Evolutionary conservation across 352 stramenopile genomes (phyloP).

Genomic region (Phytophthora megakarya): DNA sequence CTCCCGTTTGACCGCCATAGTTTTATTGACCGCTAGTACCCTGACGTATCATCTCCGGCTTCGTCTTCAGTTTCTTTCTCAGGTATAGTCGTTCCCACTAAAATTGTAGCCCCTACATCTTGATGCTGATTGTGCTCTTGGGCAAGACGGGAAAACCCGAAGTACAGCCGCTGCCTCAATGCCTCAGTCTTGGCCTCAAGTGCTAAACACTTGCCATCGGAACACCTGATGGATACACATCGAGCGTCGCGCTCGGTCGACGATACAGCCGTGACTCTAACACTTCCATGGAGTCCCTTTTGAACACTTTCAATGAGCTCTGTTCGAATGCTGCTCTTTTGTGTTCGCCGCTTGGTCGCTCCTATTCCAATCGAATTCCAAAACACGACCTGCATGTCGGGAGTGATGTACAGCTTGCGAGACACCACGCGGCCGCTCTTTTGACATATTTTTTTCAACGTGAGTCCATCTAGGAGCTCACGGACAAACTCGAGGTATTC

Average conservation of each 20-base stretch:
- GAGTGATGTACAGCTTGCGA: constrained; percentile 60
- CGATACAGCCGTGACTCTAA: constrained; percentile 11
- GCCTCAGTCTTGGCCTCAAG: constrained; percentile 59
- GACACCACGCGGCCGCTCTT: constrained; percentile 63
- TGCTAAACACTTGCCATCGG: constrained; percentile 52
- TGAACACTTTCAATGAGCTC: constrained; percentile 52
- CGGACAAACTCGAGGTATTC: constrained; percentile 79
- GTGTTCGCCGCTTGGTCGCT: constrained; percentile 45
- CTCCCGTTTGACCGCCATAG: too few relatives aligned
- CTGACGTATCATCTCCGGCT: too few relatives aligned
- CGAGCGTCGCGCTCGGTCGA: constrained; percentile 21
- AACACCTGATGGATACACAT: constrained; percentile 56
- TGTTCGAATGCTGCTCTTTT: constrained; percentile 57
- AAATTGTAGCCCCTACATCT: background rate
- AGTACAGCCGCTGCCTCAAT: constrained; percentile 48
- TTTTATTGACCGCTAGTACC: too few relatives aligned
- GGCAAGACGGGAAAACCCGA: constrained; percentile 57
- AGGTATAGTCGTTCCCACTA: background rate
- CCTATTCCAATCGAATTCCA: constrained; percentile 58
- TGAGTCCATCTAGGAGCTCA: constrained; percentile 59
- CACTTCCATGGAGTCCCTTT: constrained; percentile 48
- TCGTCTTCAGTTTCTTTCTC: constrained; percentile 15
- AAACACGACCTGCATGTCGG: constrained; percentile 52
- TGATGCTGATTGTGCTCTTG: constrained; percentile 41
- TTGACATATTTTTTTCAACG: constrained; percentile 70